Evolutionary conservation across 2,329 filamentous ascomycete genomes (phyloP).

Genomic region (Phoma sp.): DNA sequence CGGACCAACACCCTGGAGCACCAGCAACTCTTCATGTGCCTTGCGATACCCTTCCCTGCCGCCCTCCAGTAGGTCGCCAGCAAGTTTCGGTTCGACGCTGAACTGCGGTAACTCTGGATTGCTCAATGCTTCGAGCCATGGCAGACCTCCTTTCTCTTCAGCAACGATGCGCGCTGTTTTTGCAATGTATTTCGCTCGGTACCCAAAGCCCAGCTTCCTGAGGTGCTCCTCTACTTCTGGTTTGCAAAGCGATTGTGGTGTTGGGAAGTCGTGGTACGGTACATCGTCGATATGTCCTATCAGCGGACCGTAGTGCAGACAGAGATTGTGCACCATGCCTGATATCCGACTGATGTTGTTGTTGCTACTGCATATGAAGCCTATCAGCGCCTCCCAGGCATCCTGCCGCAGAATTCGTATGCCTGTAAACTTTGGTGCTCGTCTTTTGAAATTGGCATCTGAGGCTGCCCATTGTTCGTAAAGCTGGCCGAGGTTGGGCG

Average conservation of each 20-base stretch:
- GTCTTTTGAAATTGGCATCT: constrained; percentile 87
- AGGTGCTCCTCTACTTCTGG: constrained; percentile 80
- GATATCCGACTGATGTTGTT: constrained; percentile 97
- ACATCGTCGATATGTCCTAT: constrained; percentile 74
- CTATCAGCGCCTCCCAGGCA: constrained; percentile 91
- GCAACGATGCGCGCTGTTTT: constrained; percentile 81
- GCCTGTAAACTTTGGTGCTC: constrained; percentile 85
- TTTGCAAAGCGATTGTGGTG: constrained; percentile 73
- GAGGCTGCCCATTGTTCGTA: constrained; percentile 87
- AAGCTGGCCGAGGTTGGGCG: constrained; percentile 73
- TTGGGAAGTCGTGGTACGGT: constrained; percentile 86
- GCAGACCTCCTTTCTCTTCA: constrained; percentile 63
- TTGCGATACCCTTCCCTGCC: constrained; percentile 72
- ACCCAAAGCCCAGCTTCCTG: constrained; percentile 87
- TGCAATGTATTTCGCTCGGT: constrained; percentile 90
- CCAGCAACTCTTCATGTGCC: constrained; percentile 80
- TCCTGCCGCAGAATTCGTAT: constrained; percentile 93
- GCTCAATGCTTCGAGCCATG: constrained; percentile 78
- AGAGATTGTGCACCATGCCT: constrained; percentile 95
- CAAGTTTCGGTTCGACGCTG: constrained; percentile 52
- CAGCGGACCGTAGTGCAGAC: constrained; percentile 79
- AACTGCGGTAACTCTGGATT: constrained; percentile 76
- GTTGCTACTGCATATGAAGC: constrained; percentile 98
- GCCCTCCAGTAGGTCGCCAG: constrained; percentile 57
- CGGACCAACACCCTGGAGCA: constrained; percentile 86